phyloP scores from a whole-genome alignment of 169 alveolate species.

The Cryptosporidium sp. region DNA sequence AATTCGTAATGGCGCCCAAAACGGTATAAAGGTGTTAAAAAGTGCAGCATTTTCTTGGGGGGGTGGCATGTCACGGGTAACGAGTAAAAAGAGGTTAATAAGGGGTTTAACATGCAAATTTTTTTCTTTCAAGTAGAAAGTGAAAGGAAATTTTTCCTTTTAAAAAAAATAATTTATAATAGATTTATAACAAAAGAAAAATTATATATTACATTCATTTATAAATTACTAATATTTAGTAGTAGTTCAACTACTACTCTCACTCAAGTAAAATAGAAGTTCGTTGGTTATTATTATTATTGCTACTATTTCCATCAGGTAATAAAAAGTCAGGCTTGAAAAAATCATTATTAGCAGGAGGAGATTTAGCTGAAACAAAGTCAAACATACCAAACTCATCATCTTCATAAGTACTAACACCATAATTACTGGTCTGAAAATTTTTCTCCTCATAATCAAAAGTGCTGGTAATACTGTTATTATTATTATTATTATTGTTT shows the following conservation, averaged over 20 bases:
- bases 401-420: background rate
- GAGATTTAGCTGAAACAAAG: constrained; percentile 30
- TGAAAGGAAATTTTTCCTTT: too few relatives aligned
- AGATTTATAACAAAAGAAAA: too few relatives aligned
- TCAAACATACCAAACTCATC: constrained; percentile 35
- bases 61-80: background rate
- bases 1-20: background rate
- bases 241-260: too few relatives aligned
- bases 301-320: background rate
- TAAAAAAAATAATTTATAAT: too few relatives aligned
- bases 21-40: background rate
- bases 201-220: too few relatives aligned
- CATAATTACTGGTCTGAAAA: background rate
- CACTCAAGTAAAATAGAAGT: background rate
- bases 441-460: background rate
- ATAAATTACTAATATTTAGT: too few relatives aligned
- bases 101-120: too few relatives aligned
- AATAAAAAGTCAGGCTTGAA: background rate
- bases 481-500: background rate
- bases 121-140: too few relatives aligned
- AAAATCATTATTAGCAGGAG: background rate
- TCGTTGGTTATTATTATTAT: background rate
- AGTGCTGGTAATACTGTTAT: background rate
- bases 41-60: background rate
- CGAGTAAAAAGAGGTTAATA: background rate